A percentile compares a stretch with the other conserved stretches of the same genome.
phyloP scores from a whole-genome alignment of 768 basidiomycete species.

The Podaxis sp. region DNA sequence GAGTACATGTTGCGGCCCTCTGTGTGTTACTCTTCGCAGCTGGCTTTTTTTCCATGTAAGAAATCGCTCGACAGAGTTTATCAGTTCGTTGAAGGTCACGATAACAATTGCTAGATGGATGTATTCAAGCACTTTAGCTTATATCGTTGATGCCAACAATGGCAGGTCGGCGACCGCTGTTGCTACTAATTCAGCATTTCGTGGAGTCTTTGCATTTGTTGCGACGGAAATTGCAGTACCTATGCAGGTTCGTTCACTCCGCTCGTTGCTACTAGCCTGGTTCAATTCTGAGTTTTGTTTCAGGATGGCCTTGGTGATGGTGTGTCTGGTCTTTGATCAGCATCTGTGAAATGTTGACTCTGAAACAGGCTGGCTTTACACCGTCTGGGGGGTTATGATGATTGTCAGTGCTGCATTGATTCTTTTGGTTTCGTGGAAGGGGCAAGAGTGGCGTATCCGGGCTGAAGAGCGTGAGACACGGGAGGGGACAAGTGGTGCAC shows the following conservation, averaged over 20 bases:
- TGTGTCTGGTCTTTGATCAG: slow-evolving; percentile 16
- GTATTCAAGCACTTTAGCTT: slow-evolving; percentile 55
- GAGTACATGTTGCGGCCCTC: slow-evolving; percentile 60
- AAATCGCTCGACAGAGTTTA: not conserved
- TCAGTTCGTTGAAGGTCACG: not conserved
- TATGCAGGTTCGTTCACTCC: slow-evolving; percentile 46
- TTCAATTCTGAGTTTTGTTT: not conserved
- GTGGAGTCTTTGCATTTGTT: slow-evolving; percentile 65
- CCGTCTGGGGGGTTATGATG: slow-evolving; percentile 52
- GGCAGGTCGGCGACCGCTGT: slow-evolving; percentile 75
- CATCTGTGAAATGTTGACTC: not conserved
- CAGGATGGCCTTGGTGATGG: slow-evolving; percentile 75
- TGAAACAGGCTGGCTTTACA: slow-evolving; percentile 56
- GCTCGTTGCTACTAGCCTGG: not conserved
- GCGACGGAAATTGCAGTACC: slow-evolving; percentile 72
- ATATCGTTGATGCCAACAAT: slow-evolving; percentile 82
- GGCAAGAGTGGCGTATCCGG: slow-evolving; percentile 51
- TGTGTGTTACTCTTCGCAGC: slow-evolving; percentile 68
- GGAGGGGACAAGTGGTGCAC: not conserved
- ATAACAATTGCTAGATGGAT: slow-evolving; percentile 25
- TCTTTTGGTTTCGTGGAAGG: slow-evolving; percentile 57
- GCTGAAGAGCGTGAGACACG: slow-evolving; percentile 39
- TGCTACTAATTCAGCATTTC: slow-evolving; percentile 72
- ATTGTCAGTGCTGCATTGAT: slow-evolving; percentile 49
- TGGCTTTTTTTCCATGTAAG: slow-evolving; percentile 75